phyloP scores from a whole-genome alignment of 1,139 yeast species.

The Candida sp. region DNA sequence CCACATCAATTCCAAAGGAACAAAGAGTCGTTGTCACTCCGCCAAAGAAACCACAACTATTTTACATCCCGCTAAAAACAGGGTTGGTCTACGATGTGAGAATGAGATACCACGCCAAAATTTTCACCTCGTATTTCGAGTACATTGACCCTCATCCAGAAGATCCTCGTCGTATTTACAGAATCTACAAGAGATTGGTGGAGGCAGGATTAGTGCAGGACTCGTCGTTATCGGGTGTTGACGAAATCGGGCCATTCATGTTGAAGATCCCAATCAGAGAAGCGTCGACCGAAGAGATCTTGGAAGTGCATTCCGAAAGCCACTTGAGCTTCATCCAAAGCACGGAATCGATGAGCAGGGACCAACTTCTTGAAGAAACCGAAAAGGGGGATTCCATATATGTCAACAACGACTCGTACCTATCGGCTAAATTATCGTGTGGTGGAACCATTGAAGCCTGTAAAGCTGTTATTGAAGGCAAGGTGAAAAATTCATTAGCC shows the following conservation, averaged over 20 bases:
- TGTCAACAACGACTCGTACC: slow-evolving; percentile 87
- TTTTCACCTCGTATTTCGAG: slow-evolving; percentile 89
- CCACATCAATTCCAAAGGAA: not conserved
- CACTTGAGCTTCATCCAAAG: slow-evolving; percentile 79
- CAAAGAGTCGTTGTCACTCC: slow-evolving; percentile 54
- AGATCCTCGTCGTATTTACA: slow-evolving; percentile 94
- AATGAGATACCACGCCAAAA: slow-evolving; percentile 97
- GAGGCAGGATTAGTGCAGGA: slow-evolving; percentile 92
- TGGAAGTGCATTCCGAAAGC: slow-evolving; percentile 82
- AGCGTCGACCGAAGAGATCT: slow-evolving; percentile 85
- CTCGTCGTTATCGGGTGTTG: slow-evolving; percentile 78
- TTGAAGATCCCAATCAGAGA: slow-evolving; percentile 88
- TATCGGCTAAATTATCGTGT: slow-evolving; percentile 90
- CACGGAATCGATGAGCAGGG: slow-evolving; percentile 81
- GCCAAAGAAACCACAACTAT: slow-evolving; percentile 54
- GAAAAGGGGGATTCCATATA: slow-evolving; percentile 95
- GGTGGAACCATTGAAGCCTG: slow-evolving; percentile 99
- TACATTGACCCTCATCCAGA: slow-evolving; percentile 99
- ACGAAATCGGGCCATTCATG: slow-evolving; percentile 89
- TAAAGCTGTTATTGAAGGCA: slow-evolving; percentile 92
- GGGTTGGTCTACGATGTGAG: slow-evolving; percentile 97
- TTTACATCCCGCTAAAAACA: slow-evolving; percentile 79
- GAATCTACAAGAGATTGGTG: slow-evolving; percentile 91
- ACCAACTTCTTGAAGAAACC: slow-evolving; percentile 79
- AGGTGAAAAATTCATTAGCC: slow-evolving; percentile 90